These are phyloP conservation scores for Calonectria pteridis DNA, from an alignment of 2,329 filamentous ascomycete species.

Conservation along the genomic window DNA sequence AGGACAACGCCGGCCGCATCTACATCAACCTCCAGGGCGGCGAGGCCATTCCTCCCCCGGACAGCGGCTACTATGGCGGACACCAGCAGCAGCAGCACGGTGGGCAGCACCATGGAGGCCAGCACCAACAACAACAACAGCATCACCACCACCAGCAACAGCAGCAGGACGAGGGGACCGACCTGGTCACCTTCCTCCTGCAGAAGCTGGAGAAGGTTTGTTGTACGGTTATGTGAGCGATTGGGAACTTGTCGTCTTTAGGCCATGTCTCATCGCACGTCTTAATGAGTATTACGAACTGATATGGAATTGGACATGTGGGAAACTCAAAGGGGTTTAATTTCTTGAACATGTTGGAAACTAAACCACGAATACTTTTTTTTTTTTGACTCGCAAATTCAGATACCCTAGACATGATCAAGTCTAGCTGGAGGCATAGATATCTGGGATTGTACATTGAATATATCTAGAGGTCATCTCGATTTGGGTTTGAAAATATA, in stretches of 20 bases:
- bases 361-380: slow-evolving; percentile 1
- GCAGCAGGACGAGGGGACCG: slow-evolving; percentile 66
- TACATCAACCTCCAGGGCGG: slow-evolving; percentile 88
- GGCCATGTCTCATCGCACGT: slow-evolving; percentile 21
- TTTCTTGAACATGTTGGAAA: slow-evolving; percentile 13
- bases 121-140: slow-evolving; percentile 53
- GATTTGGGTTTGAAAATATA: not conserved
- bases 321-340: not conserved
- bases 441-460: slow-evolving; percentile 18
- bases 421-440: not conserved
- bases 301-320: not conserved
- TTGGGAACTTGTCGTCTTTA: slow-evolving; percentile 23
- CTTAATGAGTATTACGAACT: slow-evolving; percentile 17
- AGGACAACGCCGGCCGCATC: slow-evolving; percentile 90
- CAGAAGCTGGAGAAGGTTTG: slow-evolving; percentile 76
- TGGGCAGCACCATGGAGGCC: slow-evolving; percentile 55
- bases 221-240: slow-evolving; percentile 78
- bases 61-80: slow-evolving; percentile 51
- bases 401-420: not conserved
- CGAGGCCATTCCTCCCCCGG: slow-evolving; percentile 63
- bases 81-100: slow-evolving; percentile 47
- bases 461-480: slow-evolving; percentile 29
- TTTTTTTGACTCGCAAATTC: not conserved
- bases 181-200: slow-evolving; percentile 71
- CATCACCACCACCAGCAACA: slow-evolving; percentile 60